A percentile compares a stretch with the other conserved stretches of the same genome.
Evolutionary conservation across 306 rosid genomes (phyloP).

Genomic region (Senna tora): DNA sequence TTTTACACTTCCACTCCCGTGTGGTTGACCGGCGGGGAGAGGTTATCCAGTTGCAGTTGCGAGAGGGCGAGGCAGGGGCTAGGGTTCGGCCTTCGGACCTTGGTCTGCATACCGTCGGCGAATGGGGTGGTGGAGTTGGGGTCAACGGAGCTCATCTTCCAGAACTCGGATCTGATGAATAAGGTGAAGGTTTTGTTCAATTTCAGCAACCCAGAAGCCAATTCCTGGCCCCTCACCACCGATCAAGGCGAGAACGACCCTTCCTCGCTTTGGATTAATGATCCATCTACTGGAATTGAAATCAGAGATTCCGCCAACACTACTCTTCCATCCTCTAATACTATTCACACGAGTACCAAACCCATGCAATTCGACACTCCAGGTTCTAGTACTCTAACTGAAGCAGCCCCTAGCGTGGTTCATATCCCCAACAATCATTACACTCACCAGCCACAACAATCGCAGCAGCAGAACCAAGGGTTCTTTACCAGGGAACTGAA

Average conservation of each 20-base stretch:
- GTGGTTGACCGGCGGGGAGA: slow-evolving; percentile 74
- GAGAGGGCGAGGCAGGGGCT: slow-evolving; percentile 80
- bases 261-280: slow-evolving; percentile 77
- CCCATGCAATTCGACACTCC: slow-evolving; percentile 61
- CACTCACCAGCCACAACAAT: slow-evolving; percentile 24
- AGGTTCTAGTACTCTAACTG: slow-evolving; percentile 63
- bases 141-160: slow-evolving; percentile 42
- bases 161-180: slow-evolving; percentile 77
- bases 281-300: slow-evolving; percentile 52
- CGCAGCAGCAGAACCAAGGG: slow-evolving; percentile 59
- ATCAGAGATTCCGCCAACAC: slow-evolving; percentile 53
- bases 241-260: slow-evolving; percentile 91
- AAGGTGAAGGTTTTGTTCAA: slow-evolving; percentile 73
- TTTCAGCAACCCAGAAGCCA: slow-evolving; percentile 63
- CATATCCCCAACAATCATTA: slow-evolving; percentile 42
- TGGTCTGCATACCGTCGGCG: slow-evolving; percentile 77
- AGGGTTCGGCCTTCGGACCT: slow-evolving; percentile 66
- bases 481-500: slow-evolving; percentile 68
- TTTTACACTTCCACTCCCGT: slow-evolving; percentile 58
- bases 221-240: slow-evolving; percentile 63
- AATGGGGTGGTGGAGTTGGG: slow-evolving; percentile 93
- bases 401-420: slow-evolving; percentile 59
- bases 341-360: slow-evolving; percentile 37
- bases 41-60: slow-evolving; percentile 50
- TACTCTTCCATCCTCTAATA: slow-evolving; percentile 34